phyloP scores from a whole-genome alignment of 1,139 yeast genomes.

The Pneumocystis murina region DNA sequence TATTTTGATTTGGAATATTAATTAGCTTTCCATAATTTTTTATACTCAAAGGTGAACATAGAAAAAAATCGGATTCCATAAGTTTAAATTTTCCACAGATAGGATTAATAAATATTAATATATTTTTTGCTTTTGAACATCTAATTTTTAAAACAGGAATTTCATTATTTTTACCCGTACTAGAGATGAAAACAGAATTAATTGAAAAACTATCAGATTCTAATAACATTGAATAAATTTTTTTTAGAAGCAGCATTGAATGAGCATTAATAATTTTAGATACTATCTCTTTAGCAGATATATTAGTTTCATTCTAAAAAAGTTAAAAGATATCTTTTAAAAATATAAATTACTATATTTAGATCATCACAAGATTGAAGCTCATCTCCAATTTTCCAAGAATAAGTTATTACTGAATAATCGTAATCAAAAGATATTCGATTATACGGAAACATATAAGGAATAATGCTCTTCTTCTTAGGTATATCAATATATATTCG shows the following conservation, averaged over 20 bases:
- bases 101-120: neutral
- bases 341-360: neutral
- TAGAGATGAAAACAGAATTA: neutral
- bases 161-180: neutral
- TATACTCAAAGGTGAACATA: neutral
- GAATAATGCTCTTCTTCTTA: neutral
- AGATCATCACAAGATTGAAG: neutral
- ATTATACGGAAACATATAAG: neutral
- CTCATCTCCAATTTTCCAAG: neutral
- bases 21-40: neutral
- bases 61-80: neutral
- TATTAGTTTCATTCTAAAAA: neutral
- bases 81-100: neutral
- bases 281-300: neutral
- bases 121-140: neutral
- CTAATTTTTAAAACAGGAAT: neutral
- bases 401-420: neutral
- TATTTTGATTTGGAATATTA: neutral
- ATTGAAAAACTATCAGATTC: neutral
- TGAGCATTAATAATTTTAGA: neutral
- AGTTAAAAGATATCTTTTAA: neutral
- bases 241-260: neutral
- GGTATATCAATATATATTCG: neutral
- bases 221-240: neutral
- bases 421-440: neutral